Evolutionary conservation across 2,329 filamentous ascomycete genomes (phyloP).

Genomic region (Diplocarpon rosae): DNA sequence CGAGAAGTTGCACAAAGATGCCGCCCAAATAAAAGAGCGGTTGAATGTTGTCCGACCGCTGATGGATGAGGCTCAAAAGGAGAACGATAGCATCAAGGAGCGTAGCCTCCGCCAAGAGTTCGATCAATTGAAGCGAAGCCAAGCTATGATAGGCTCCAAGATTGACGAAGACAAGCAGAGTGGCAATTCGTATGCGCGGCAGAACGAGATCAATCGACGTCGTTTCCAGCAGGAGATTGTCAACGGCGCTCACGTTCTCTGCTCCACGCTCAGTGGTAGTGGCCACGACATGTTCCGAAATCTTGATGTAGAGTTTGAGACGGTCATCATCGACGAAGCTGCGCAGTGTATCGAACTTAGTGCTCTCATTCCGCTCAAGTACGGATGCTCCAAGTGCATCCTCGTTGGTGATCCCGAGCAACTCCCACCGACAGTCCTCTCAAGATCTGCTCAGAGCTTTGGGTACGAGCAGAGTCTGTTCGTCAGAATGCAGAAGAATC

Average conservation of each 20-base stretch:
- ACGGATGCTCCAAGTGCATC: conserved; percentile 92
- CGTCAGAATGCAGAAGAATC: conserved; percentile 93
- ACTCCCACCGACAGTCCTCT: conserved; percentile 88
- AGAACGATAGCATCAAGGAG: conserved; percentile 36
- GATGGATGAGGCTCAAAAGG: conserved; percentile 54
- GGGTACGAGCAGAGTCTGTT: conserved; percentile 98
- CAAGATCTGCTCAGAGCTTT: conserved; percentile 81
- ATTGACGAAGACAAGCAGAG: conserved; percentile 84
- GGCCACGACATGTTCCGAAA: conserved; percentile 97
- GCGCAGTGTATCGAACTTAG: conserved; percentile 97
- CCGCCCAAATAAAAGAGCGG: conserved; percentile 62
- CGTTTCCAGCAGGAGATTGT: conserved; percentile 85
- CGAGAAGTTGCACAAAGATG: conserved; percentile 52
- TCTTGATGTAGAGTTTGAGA: conserved; percentile 92
- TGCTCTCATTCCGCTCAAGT: conserved; percentile 92
- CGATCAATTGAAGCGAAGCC: conserved; percentile 65
- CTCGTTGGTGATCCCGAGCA: conserved; percentile 97
- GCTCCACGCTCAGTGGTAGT: conserved; percentile 86
- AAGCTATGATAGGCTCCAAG: conserved; percentile 63
- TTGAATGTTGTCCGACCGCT: conserved; percentile 60
- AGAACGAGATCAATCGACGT: conserved; percentile 75
- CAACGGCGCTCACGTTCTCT: conserved; percentile 83
- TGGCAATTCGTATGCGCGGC: conserved; percentile 69
- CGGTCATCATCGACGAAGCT: conserved; percentile 95
- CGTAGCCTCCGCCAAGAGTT: conserved; percentile 63